Conservation (phyloP, 768 basidiomycete species). For the Crassisporium funariophilum region DNA sequence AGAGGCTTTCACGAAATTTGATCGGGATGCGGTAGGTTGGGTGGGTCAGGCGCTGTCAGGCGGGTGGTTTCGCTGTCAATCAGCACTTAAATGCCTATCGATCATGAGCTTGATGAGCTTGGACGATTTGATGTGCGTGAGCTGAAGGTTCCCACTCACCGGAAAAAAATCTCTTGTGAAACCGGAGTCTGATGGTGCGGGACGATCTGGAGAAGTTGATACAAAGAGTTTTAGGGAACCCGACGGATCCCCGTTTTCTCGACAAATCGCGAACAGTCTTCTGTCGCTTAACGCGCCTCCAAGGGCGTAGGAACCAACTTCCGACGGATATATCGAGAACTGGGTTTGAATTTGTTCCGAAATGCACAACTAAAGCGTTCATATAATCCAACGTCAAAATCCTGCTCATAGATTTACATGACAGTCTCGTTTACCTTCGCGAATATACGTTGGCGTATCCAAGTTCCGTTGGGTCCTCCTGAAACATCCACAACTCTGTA, state of each 20-base stretch:
- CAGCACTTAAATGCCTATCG: constrained; percentile 22
- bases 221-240: constrained; percentile 56
- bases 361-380: constrained; percentile 39
- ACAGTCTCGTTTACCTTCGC: constrained; percentile 36
- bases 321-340: constrained; percentile 50
- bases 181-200: constrained; percentile 24
- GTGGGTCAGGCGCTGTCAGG: background rate
- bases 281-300: constrained; percentile 43
- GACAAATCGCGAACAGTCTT: constrained; percentile 43
- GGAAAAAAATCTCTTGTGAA: constrained; percentile 16
- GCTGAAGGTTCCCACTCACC: constrained; percentile 12
- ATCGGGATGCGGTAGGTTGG: background rate
- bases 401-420: background rate
- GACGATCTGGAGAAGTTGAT: constrained; percentile 46
- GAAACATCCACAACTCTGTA: constrained; percentile 52
- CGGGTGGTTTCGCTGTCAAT: background rate
- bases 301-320: constrained; percentile 47
- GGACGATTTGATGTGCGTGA: constrained; percentile 15
- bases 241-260: constrained; percentile 45
- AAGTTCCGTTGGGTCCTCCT: constrained; percentile 45
- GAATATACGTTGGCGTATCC: constrained; percentile 47
- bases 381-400: constrained; percentile 5
- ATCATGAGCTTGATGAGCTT: constrained; percentile 17
- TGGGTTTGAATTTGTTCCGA: constrained; percentile 39
- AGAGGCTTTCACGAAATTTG: background rate